A percentile compares a stretch with the other conserved stretches of the same genome.
phyloP scores from a whole-genome alignment of 2,329 filamentous ascomycete genomes.

The Aspergillus candidus region DNA sequence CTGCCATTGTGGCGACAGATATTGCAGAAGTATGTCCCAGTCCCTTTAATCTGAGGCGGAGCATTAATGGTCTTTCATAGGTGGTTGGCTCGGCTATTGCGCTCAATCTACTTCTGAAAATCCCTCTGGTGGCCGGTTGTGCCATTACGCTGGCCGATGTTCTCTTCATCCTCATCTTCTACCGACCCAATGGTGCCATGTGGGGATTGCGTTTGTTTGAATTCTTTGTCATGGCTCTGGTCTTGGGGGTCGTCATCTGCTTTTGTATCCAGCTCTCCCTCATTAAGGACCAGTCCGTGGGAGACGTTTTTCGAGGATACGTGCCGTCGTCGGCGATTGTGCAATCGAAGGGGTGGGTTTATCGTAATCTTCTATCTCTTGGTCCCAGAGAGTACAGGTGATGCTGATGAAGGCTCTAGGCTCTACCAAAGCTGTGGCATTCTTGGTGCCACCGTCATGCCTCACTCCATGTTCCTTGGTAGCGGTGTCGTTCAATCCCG shows the following conservation, averaged over 20 bases:
- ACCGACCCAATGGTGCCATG: slow-evolving; percentile 48
- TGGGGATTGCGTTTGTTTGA: slow-evolving; percentile 49
- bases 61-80: slow-evolving; percentile 20
- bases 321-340: slow-evolving; percentile 50
- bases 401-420: slow-evolving; percentile 19
- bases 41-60: background rate
- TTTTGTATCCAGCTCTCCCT: slow-evolving; percentile 53
- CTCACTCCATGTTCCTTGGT: slow-evolving; percentile 54
- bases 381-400: background rate
- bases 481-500: slow-evolving; percentile 52
- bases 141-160: slow-evolving; percentile 54
- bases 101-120: slow-evolving; percentile 48
- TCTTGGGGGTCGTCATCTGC: slow-evolving; percentile 52
- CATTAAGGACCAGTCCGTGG: slow-evolving; percentile 44
- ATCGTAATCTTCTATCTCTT: background rate
- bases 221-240: slow-evolving; percentile 48
- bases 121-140: slow-evolving; percentile 52
- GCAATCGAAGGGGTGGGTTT: slow-evolving; percentile 44
- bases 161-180: slow-evolving; percentile 52
- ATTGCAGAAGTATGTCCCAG: slow-evolving; percentile 54
- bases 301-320: slow-evolving; percentile 50
- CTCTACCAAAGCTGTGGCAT: slow-evolving; percentile 52
- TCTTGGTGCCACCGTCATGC: slow-evolving; percentile 52
- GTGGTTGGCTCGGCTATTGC: slow-evolving; percentile 54
- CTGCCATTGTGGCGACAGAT: slow-evolving; percentile 65